phyloP scores from a whole-genome alignment of 352 stramenopile species.

The Pythium vanterpoolii region DNA sequence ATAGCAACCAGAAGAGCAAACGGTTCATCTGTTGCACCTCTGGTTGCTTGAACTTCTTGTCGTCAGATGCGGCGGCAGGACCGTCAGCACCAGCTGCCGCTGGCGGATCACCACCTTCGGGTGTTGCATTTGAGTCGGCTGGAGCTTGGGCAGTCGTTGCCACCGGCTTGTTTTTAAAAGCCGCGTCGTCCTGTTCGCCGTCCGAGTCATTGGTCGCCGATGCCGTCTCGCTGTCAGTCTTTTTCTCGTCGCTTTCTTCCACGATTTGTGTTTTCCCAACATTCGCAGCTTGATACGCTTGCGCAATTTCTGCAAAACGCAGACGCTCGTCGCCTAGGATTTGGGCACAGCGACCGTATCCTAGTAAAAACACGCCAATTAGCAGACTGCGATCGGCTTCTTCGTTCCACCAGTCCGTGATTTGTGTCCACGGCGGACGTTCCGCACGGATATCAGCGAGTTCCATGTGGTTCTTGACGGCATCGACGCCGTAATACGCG shows the following conservation, averaged over 20 bases:
- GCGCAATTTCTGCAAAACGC: slow-evolving; percentile 66
- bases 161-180: slow-evolving; percentile 1
- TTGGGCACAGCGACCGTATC: slow-evolving; percentile 80
- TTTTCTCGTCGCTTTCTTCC: slow-evolving; percentile 34
- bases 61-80: slow-evolving; percentile 18
- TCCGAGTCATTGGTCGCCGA: slow-evolving; percentile 9
- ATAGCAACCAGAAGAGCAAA: slow-evolving; percentile 81
- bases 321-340: slow-evolving; percentile 74
- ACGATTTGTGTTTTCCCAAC: slow-evolving; percentile 32
- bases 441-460: slow-evolving; percentile 60
- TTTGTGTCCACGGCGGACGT: slow-evolving; percentile 73
- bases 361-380: slow-evolving; percentile 82
- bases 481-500: slow-evolving; percentile 64
- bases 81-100: slow-evolving; percentile 14
- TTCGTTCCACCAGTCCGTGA: slow-evolving; percentile 86
- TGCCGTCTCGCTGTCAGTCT: slow-evolving; percentile 22
- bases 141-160: neutral
- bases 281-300: slow-evolving; percentile 33
- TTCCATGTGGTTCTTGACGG: slow-evolving; percentile 54
- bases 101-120: slow-evolving; percentile 28
- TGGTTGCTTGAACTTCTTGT: slow-evolving; percentile 73
- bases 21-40: slow-evolving; percentile 90
- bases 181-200: slow-evolving; percentile 23
- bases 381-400: slow-evolving; percentile 76
- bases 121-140: slow-evolving; percentile 1